Evolutionary conservation across 2,329 filamentous ascomycete species (phyloP), one percentile per base, ranked within the genome.

Genomic region (Fusarium newnesense): DNA sequence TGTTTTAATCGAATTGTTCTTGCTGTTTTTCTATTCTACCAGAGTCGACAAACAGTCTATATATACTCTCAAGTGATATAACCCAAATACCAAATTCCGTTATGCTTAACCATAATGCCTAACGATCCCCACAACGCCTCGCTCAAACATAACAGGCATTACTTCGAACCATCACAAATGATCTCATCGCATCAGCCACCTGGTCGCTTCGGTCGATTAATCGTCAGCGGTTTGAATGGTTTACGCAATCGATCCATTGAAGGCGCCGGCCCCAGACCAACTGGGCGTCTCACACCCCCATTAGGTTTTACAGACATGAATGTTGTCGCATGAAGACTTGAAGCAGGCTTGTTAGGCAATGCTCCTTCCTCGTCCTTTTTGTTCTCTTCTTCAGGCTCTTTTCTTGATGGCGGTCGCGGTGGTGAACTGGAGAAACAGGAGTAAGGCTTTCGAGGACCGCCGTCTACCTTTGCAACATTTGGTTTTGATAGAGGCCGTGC

Each of bases 401-500:
- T 69, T 8, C 75, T 73, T 10, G 75, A 76, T 7, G 69, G 37
- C 5, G 79, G 78, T n/a, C 78, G 77, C 6, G 83, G 79, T 8
- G 89, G 88, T 24, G 89, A 89, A 80, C 89, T 91, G 0, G 88
- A 90, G 76, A 91, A 90, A 69, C 85, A 87, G 2, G 84, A 79
- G 73, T 93, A 92, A 12, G 81, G 81, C 57, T 85, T 81, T 5
- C 80, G 79, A 12, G 80, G 79, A 13, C 70, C 73, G 5, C 77
- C 72, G 11, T 79, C 75, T 42, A 75, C 71, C 53, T 76, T 64
- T 15, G 44, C 57, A 70, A 75, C 40, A 64, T 74, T 79, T n/a
- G 83, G 84, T 32, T 80, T 83, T 26, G 76, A 75, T 16, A 82
- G 72, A 18, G 83, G 67, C 54, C 79, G 83, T 7, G 79, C 80